phyloP scores from a whole-genome alignment of 306 rosid species.

The Prunus salicina region DNA sequence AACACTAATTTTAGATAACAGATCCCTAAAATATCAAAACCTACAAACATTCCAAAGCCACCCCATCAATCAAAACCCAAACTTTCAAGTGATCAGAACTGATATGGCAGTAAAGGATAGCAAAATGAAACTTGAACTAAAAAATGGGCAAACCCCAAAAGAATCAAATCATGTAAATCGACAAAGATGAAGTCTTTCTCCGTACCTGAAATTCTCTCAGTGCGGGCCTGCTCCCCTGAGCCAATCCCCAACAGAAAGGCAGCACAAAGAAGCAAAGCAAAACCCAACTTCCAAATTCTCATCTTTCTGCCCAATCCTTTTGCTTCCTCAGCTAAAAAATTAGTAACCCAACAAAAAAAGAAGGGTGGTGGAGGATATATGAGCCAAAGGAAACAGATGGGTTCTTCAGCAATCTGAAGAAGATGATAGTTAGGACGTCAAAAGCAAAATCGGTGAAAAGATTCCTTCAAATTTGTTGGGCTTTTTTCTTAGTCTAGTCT shows the following conservation, averaged over 20 bases:
- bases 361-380: background rate
- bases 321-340: slow-evolving; percentile 7
- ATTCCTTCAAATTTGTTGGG: background rate
- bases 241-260: slow-evolving; percentile 38
- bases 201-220: slow-evolving; percentile 91
- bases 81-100: slow-evolving; percentile 14
- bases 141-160: background rate
- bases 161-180: slow-evolving; percentile 4
- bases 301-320: slow-evolving; percentile 15
- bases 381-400: background rate
- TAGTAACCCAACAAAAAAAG: background rate
- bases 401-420: slow-evolving; percentile 4
- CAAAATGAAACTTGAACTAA: background rate
- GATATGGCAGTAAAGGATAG: slow-evolving; percentile 3
- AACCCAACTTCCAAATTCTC: slow-evolving; percentile 49
- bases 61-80: slow-evolving; percentile 20
- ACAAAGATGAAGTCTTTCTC: background rate
- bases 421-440: slow-evolving; percentile 5
- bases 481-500: background rate
- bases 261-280: slow-evolving; percentile 48
- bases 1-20: background rate
- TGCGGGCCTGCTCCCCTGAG: slow-evolving; percentile 54
- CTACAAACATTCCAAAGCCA: slow-evolving; percentile 9
- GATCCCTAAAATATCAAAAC: slow-evolving; percentile 24
- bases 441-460: background rate